phyloP scores from a whole-genome alignment of 257 asterid genomes.

The Nicotiana sylvestris region DNA sequence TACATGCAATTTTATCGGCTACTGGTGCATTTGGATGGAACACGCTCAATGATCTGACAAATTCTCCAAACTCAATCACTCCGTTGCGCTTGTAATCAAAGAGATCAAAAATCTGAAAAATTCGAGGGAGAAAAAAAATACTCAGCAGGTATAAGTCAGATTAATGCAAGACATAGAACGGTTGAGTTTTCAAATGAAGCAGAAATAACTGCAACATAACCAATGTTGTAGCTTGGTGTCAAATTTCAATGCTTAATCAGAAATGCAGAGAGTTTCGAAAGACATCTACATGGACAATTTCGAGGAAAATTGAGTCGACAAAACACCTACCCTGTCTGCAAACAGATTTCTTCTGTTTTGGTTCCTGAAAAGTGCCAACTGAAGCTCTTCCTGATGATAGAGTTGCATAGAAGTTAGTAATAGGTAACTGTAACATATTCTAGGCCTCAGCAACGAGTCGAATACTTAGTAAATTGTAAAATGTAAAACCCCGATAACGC shows the following conservation, averaged over 20 bases:
- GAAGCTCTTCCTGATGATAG: constrained; percentile 79
- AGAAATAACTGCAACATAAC: neutral
- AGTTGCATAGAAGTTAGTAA: constrained; percentile 11
- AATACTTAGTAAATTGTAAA: neutral
- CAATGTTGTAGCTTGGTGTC: neutral
- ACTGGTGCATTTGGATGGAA: constrained; percentile 75
- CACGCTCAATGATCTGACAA: constrained; percentile 69
- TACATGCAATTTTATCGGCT: constrained; percentile 64
- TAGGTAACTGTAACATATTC: neutral
- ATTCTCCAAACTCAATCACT: constrained; percentile 87
- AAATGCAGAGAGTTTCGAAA: neutral
- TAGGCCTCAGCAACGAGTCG: neutral
- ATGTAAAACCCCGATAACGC: neutral
- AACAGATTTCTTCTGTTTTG: constrained; percentile 62
- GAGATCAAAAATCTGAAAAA: constrained; percentile 61
- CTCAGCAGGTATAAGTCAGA: neutral
- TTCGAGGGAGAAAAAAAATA: neutral
- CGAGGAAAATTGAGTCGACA: neutral
- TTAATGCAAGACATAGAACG: neutral
- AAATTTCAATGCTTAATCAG: neutral
- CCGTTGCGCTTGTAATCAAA: constrained; percentile 78
- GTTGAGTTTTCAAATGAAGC: neutral
- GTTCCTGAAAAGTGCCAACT: constrained; percentile 83
- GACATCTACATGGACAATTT: neutral
- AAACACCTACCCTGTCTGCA: constrained; percentile 68